Conservation (phyloP, 805 yeast genomes). For the Spathaspora gorwiae region DNA sequence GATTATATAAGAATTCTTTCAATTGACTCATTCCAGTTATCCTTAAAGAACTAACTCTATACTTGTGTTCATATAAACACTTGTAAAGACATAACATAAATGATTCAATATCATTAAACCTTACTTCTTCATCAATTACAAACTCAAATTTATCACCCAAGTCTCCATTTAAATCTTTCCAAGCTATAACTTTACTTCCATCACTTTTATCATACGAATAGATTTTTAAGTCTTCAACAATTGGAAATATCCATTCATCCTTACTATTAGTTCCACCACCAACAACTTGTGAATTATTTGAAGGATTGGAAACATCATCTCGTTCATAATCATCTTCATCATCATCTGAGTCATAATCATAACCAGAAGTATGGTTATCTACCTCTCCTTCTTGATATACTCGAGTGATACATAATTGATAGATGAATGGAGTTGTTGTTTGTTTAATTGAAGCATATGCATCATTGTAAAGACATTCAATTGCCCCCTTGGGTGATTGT, state of each 20-base stretch:
- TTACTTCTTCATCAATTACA: constrained; percentile 59
- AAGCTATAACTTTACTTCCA: constrained; percentile 58
- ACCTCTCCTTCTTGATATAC: constrained; percentile 65
- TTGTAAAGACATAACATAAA: constrained; percentile 59
- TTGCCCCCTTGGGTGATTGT: constrained; percentile 79
- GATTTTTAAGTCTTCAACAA: constrained; percentile 58
- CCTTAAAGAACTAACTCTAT: constrained; percentile 47
- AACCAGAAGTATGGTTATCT: constrained; percentile 33
- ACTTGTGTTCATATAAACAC: constrained; percentile 75
- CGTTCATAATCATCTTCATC: constrained; percentile 30
- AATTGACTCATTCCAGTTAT: constrained; percentile 44
- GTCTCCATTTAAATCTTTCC: constrained; percentile 87
- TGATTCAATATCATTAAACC: constrained; percentile 50
- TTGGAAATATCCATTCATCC: constrained; percentile 70
- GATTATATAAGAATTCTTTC: constrained; percentile 48
- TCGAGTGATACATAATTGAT: constrained; percentile 66
- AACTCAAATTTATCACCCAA: constrained; percentile 81
- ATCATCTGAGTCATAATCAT: constrained; percentile 47
- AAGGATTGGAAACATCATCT: constrained; percentile 15
- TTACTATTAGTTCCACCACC: constrained; percentile 18
- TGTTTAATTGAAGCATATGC: constrained; percentile 70
- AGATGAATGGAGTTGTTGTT: constrained; percentile 60
- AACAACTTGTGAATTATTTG: constrained; percentile 16
- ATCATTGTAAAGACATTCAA: constrained; percentile 78
- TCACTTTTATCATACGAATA: constrained; percentile 48